Conservation (phyloP, 345 rosid genomes). For the Eucalyptus pauciflora region DNA sequence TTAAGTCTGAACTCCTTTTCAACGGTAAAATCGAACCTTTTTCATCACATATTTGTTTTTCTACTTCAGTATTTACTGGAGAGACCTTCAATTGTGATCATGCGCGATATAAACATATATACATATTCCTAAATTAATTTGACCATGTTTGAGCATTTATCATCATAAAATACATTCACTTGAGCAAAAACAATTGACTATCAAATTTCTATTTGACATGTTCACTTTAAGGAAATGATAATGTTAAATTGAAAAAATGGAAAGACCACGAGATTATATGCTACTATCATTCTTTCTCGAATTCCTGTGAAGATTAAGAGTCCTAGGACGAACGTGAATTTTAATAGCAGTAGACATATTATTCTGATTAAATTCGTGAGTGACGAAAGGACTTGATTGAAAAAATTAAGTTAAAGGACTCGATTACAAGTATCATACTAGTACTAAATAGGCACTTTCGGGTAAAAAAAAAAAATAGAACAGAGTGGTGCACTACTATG, state of each 20-base stretch:
- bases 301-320: not conserved
- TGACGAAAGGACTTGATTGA: not conserved
- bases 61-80: no score
- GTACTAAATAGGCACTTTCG: not conserved
- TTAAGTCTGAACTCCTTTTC: not conserved
- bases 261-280: not conserved
- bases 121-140: not conserved
- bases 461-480: accelerated
- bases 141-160: not conserved
- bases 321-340: not conserved
- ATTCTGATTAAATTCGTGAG: not conserved
- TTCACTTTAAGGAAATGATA: not conserved
- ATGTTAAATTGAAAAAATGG: not conserved
- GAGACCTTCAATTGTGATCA: not conserved
- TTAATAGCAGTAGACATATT: not conserved
- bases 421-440: not conserved
- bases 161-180: not conserved
- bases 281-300: not conserved
- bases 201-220: no score
- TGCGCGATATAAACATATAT: not conserved
- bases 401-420: not conserved
- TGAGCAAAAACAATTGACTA: not conserved
- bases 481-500: not conserved
- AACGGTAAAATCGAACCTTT: not conserved
- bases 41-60: not conserved